Evolutionary conservation across 306 rosid species (phyloP).

Genomic region (Herpetospermum pedunculosum): DNA sequence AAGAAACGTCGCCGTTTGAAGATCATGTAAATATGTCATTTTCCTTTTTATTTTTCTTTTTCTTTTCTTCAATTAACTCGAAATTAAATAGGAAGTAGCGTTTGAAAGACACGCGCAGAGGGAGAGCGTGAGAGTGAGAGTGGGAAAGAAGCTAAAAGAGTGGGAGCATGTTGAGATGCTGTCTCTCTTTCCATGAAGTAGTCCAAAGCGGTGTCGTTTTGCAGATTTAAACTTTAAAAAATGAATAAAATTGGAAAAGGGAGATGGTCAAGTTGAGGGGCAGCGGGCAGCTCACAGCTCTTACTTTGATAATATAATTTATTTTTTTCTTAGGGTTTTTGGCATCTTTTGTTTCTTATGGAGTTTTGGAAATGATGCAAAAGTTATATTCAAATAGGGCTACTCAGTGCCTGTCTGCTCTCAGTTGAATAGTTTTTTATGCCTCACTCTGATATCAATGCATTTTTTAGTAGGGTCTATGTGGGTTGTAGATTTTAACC

Average conservation of each 20-base stretch:
- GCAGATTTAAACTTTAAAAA: background rate
- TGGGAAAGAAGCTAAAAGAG: background rate
- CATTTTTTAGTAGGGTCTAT: no score
- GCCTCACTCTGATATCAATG: no score
- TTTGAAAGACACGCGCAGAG: background rate
- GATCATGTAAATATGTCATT: background rate
- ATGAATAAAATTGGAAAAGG: background rate
- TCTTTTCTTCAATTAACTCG: background rate
- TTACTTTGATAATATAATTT: background rate
- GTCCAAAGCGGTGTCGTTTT: constrained; percentile 6
- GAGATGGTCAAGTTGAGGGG: background rate
- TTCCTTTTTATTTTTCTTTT: background rate
- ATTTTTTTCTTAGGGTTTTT: background rate
- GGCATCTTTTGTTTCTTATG: background rate
- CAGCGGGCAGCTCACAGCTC: background rate
- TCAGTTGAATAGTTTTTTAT: background rate
- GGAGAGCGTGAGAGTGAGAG: background rate
- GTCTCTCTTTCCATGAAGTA: constrained; percentile 2
- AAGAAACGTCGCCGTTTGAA: background rate
- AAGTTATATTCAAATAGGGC: background rate
- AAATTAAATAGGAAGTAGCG: background rate
- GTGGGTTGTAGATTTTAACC: no score
- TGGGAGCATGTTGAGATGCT: constrained; percentile 4
- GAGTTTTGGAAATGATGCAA: constrained; percentile 4
- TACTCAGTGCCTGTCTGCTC: constrained; percentile 4